phyloP scores from a whole-genome alignment of 176 grass and related monocot genomes.

The Zizania latifolia region DNA sequence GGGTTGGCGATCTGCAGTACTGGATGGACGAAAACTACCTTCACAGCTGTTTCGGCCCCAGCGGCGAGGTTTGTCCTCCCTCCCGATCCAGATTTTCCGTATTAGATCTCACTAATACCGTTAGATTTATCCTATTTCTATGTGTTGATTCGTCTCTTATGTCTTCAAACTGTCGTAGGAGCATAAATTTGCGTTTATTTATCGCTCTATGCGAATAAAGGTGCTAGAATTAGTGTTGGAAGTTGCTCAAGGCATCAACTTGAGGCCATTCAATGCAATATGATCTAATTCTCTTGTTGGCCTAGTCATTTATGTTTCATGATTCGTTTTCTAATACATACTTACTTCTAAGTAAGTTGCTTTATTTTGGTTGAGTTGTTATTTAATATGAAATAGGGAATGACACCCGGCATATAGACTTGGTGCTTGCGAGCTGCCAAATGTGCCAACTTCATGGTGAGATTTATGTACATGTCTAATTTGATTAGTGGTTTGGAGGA shows the following conservation, averaged over 20 bases:
- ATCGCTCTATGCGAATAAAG: neutral
- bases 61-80: slow-evolving; percentile 45
- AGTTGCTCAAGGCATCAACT: slow-evolving; percentile 29
- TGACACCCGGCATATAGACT: neutral
- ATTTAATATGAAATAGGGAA: neutral
- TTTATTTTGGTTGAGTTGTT: neutral
- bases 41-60: slow-evolving; percentile 53
- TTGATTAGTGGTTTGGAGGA: slow-evolving; percentile 17
- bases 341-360: neutral
- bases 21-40: slow-evolving; percentile 69
- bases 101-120: slow-evolving; percentile 30
- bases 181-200: neutral
- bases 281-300: slow-evolving; percentile 3
- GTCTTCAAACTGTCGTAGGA: neutral
- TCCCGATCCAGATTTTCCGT: slow-evolving; percentile 33
- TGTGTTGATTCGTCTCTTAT: neutral
- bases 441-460: slow-evolving; percentile 8
- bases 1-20: slow-evolving; percentile 62
- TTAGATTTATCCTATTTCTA: slow-evolving; percentile 22
- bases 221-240: slow-evolving; percentile 9
- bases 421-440: slow-evolving; percentile 20
- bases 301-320: slow-evolving; percentile 9
- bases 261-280: slow-evolving; percentile 33
- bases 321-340: neutral
- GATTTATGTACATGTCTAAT: slow-evolving; percentile 18